phyloP scores from a whole-genome alignment of 2,329 filamentous ascomycete species.

The Didymellaceae sp. region DNA sequence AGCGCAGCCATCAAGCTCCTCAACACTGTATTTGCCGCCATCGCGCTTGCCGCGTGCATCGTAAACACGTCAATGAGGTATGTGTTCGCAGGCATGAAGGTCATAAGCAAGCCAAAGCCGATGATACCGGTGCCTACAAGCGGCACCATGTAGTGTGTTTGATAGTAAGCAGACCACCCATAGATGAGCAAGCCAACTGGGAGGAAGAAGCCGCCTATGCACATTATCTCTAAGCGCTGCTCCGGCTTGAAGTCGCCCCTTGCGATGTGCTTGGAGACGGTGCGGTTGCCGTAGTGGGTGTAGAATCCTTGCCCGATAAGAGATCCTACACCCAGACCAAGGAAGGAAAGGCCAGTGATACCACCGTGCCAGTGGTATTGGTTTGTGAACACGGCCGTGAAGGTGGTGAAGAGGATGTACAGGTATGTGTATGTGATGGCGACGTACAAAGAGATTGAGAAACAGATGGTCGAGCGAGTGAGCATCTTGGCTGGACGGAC shows the following conservation, averaged over 20 bases:
- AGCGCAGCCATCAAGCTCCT: conserved; percentile 48
- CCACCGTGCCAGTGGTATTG: conserved; percentile 51
- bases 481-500: conserved; percentile 51
- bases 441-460: conserved; percentile 45
- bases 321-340: conserved; percentile 52
- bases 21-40: conserved; percentile 51
- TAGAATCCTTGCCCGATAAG: conserved; percentile 45
- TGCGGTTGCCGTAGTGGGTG: conserved; percentile 42
- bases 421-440: conserved; percentile 51
- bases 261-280: conserved; percentile 36
- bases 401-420: conserved; percentile 56
- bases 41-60: conserved; percentile 50
- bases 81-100: conserved; percentile 48
- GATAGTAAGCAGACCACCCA: conserved; percentile 45
- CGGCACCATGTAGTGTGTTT: conserved; percentile 48
- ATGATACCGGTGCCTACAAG: conserved; percentile 43
- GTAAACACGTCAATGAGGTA: conserved; percentile 54
- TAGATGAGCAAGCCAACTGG: conserved; percentile 49
- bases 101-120: conserved; percentile 46
- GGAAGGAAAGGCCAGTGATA: conserved; percentile 50
- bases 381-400: conserved; percentile 50
- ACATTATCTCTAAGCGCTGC: conserved; percentile 45
- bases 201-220: conserved; percentile 40
- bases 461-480: conserved; percentile 43
- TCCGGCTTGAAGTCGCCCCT: conserved; percentile 45